Percentiles rank a stretch among this genome's conserved stretches.
These are phyloP conservation scores for Plenodomus tracheiphilus DNA, from an alignment of 2,329 filamentous ascomycete genomes.

Conservation along the genomic window DNA sequence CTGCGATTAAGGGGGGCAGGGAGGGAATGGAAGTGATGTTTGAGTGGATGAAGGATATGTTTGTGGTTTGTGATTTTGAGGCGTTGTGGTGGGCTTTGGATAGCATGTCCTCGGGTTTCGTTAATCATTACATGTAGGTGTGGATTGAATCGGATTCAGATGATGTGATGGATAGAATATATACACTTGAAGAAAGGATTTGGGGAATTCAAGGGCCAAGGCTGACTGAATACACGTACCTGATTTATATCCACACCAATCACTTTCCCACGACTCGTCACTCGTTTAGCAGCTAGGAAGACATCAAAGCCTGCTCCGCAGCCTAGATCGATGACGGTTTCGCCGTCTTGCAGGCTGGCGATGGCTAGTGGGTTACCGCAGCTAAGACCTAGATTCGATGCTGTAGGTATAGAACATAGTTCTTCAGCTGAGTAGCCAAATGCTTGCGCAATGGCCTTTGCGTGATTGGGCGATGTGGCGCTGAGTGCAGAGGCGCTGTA, in stretches of 20 bases:
- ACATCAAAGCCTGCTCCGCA: slow-evolving; percentile 62
- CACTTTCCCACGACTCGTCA: slow-evolving; percentile 53
- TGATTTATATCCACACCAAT: slow-evolving; percentile 66
- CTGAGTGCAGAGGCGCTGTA: slow-evolving; percentile 14
- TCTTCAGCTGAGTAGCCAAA: slow-evolving; percentile 47
- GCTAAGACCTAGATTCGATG: slow-evolving; percentile 58
- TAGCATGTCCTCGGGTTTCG: slow-evolving; percentile 57
- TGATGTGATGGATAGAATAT: no score
- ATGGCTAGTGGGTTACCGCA: slow-evolving; percentile 59
- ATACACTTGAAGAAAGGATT: no score
- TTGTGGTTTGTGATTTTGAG: slow-evolving; percentile 43
- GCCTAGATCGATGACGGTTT: slow-evolving; percentile 62
- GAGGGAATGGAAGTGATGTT: slow-evolving; percentile 52
- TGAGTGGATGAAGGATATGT: slow-evolving; percentile 53
- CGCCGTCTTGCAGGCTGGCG: slow-evolving; percentile 56
- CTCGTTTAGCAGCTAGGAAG: slow-evolving; percentile 57
- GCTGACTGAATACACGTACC: no score
- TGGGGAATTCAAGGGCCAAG: no score
- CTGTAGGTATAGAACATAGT: slow-evolving; percentile 51
- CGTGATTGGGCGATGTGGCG: background rate
- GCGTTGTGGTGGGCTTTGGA: slow-evolving; percentile 53
- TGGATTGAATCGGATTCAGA: background rate
- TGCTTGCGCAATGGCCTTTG: slow-evolving; percentile 12
- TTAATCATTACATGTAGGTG: background rate
- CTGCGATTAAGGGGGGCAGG: slow-evolving; percentile 40